Percentiles rank a stretch among this genome's conserved stretches.
phyloP scores from a whole-genome alignment of 1,284 basidiomycete species.

The Waitea zeae region DNA sequence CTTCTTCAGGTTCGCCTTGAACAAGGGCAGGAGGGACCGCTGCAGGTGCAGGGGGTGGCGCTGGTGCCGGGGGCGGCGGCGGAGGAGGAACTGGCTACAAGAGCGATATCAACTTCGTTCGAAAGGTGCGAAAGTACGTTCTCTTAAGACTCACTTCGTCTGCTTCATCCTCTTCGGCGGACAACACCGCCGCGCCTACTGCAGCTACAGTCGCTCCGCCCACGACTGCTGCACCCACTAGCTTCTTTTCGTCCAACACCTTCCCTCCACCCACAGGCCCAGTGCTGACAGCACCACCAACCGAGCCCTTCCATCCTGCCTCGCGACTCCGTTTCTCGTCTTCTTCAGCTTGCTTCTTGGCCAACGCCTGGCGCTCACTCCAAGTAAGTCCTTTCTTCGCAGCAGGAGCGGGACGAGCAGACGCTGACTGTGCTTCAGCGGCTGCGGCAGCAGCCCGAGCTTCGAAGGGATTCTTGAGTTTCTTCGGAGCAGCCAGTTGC shows the following conservation, averaged over 20 bases:
- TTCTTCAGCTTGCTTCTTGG: slow-evolving; percentile 71
- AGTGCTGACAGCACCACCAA: slow-evolving; percentile 18
- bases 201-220: slow-evolving; percentile 5
- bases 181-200: slow-evolving; percentile 2
- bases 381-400: slow-evolving; percentile 71
- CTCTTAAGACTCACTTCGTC: slow-evolving; percentile 7
- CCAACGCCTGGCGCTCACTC: slow-evolving; percentile 76
- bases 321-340: slow-evolving; percentile 57
- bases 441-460: slow-evolving; percentile 30
- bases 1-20: too few species aligned
- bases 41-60: slow-evolving; percentile 1
- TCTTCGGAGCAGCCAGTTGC: slow-evolving; percentile 68
- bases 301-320: slow-evolving; percentile 21
- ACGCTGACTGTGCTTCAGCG: slow-evolving; percentile 11
- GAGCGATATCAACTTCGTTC: not conserved
- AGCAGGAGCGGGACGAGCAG: slow-evolving; percentile 5
- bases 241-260: not conserved
- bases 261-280: too few species aligned
- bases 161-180: slow-evolving; percentile 10
- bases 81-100: not conserved
- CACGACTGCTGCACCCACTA: slow-evolving; percentile 5
- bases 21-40: not conserved
- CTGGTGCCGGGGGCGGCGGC: slow-evolving; percentile 6
- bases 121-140: not conserved
- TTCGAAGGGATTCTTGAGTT: slow-evolving; percentile 71